These are phyloP conservation scores for Cucurbitaria berberidis DNA, from an alignment of 2,329 filamentous ascomycete genomes.

Conservation along the genomic window DNA sequence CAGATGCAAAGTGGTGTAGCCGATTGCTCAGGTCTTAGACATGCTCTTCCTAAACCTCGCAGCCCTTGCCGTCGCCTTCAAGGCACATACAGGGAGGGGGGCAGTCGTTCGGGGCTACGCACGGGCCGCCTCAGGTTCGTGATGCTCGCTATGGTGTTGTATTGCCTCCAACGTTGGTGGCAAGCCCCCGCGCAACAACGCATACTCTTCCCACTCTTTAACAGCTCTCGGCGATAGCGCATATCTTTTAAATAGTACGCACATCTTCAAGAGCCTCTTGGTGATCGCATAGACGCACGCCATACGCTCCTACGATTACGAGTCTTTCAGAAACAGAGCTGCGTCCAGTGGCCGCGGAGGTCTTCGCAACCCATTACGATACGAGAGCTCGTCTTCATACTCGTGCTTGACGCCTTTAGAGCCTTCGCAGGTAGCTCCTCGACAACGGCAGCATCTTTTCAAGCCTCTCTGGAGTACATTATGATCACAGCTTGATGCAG, in stretches of 20 bases:
- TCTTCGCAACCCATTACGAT: neutral
- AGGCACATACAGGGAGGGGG: neutral
- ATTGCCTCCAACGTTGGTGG: neutral
- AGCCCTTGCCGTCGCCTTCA: too few relatives aligned
- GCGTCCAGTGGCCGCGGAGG: neutral
- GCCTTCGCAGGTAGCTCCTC: neutral
- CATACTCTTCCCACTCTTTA: neutral
- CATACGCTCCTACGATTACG: neutral
- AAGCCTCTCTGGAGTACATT: neutral
- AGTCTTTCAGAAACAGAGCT: neutral
- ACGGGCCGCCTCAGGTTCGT: constrained; percentile 11
- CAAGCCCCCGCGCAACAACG: neutral
- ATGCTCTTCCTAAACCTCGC: too few relatives aligned
- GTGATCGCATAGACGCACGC: neutral
- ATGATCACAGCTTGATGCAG: neutral
- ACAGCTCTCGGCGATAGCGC: neutral
- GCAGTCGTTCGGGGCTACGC: constrained; percentile 1
- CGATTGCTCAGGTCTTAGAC: too few relatives aligned
- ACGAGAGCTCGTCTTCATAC: neutral
- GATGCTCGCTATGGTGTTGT: constrained; percentile 13
- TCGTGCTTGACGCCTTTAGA: neutral
- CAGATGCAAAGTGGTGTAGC: too few relatives aligned
- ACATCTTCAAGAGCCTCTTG: neutral
- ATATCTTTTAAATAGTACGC: neutral
- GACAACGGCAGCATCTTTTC: neutral